Base-by-base conservation (phyloP, 495 filamentous ascomycete genomes). In the Penicillium lividum region DNA sequence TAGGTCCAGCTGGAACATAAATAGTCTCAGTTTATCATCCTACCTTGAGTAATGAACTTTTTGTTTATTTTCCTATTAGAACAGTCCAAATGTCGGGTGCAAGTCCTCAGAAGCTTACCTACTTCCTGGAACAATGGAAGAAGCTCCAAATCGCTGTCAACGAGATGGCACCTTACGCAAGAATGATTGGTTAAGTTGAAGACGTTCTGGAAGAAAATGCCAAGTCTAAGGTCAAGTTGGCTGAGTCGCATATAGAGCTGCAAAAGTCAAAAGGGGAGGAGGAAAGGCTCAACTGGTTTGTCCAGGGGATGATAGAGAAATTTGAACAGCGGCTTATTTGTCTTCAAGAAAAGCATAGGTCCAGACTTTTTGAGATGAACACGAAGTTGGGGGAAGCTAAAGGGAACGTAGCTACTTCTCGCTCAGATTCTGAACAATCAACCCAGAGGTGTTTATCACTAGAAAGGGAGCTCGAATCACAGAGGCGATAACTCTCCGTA, bases 221-320 rank as follows among this genome's bases (percentile, higher is more conserved):
- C 8, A 46, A 18, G 43, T 22, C 18, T 25, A 18, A 46, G 43
- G 15, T 18, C 7, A 18, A 46, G 18, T 18, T 46, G 8, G 18
- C n/a, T 46, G 18, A 46, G 43, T 25, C 18, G 11, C 15, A 18
- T 22, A 10, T 22, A 18, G n/a, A 46, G 43, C 16, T 46, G 43
- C 2, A 46, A 46, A 4, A 25, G 43, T 46, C 43, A 25, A 25
- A 46, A 46, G 10, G 4, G 15, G 43, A 46, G 18, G 43, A 46
- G 18, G 43, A 46, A 25, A 46, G 43, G 18, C 43, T 46, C 18
- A 46, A 46, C 8, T 22, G 15, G n/a, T 18, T 46, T 18, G 7
- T 46, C 43, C 43, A 46, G 43, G n/a, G 22, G 43, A 46, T 46
- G n/a, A 46, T 46, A 22, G 43, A 46, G 43, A 18, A 46, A 25